Evolutionary conservation across 768 basidiomycete species (phyloP), one percentile per base, ranked within the genome.

Genomic region (Boletus sp.): DNA sequence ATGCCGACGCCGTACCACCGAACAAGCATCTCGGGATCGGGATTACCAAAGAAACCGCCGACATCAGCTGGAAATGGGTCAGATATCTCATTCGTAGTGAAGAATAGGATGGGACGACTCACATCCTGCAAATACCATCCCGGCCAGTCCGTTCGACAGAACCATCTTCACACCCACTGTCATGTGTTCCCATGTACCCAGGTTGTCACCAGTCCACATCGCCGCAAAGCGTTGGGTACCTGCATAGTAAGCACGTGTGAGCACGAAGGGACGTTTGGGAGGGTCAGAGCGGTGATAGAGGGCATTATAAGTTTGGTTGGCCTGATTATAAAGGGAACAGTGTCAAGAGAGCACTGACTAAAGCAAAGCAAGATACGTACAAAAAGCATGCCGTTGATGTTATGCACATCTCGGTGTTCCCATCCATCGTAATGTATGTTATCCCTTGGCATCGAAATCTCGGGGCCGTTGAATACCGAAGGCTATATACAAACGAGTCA

Each of bases 141-240:
- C 96, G 8, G 84, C 93, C 45, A 99, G 85, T 41, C 87, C 86
- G 65, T 92, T 89, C 11, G 92, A 80, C 35, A 99, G 77, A 2
- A 95, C 86, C 90, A 99, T 98, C 71, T 95, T 90, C 57, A 96
- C 80, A 14, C 94, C 92, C 17, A 92, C 91, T 10, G 84, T 84
- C 85, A 99, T 94, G 67, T 99, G 97, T 56, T 94, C 94, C 97
- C 97, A 99, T 1, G 92, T 94, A 17, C 96, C 93, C 29, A 96
- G 77, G 71, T 98, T 98, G 73, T 99, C 97, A 17, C 97, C 97
- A 8, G 96, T 98, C 97, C 97, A 99, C 82, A 97, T 94, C 5
- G 97, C 95, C 37, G 95, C 92, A 64, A 90, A 93, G 20, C 94
- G 86, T 71, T 98, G 97, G 29, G 95, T 94, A 4, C 97, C 97